phyloP scores from a whole-genome alignment of 805 yeast genomes.

The Candida sithepensis region DNA sequence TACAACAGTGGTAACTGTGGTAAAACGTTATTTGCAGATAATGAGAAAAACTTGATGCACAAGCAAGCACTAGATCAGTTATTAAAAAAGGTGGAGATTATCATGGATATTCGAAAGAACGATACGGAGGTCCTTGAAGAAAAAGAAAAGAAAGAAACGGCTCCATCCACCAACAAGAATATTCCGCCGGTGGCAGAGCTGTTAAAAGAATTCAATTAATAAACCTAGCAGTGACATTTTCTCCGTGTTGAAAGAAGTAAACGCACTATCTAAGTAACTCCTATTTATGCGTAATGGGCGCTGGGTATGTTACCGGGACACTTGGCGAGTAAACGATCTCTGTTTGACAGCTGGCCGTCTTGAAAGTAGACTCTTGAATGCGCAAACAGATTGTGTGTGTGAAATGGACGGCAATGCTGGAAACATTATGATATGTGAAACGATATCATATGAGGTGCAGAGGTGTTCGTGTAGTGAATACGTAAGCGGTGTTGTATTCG shows the following conservation, averaged over 20 bases:
- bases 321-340: too few relatives aligned
- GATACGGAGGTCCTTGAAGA: background rate
- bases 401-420: too few relatives aligned
- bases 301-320: too few relatives aligned
- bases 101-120: background rate
- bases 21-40: background rate
- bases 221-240: background rate
- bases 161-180: background rate
- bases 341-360: too few relatives aligned
- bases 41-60: background rate
- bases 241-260: background rate
- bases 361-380: too few relatives aligned
- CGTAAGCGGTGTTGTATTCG: too few relatives aligned
- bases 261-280: background rate
- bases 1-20: background rate
- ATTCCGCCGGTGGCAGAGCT: background rate
- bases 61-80: background rate
- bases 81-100: background rate
- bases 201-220: constrained; percentile 2
- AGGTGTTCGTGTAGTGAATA: too few relatives aligned
- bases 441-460: too few relatives aligned
- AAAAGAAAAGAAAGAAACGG: background rate
- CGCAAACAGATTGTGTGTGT: too few relatives aligned
- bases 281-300: too few relatives aligned
- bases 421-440: too few relatives aligned